Conservation (phyloP, 2,329 filamentous ascomycete genomes). For the Alternaria panax region DNA sequence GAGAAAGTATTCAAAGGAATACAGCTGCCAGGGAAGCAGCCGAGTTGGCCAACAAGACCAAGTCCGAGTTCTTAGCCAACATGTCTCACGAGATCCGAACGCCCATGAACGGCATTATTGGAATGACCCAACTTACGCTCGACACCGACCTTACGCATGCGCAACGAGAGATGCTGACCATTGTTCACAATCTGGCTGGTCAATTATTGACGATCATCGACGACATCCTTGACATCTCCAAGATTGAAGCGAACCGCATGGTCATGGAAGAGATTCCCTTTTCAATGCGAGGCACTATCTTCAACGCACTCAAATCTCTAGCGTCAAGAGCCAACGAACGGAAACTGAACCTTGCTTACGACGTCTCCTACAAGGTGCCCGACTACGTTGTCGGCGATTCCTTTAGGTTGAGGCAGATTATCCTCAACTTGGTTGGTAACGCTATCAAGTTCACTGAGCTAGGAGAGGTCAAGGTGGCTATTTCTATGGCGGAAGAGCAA, state of each 20-base stretch:
- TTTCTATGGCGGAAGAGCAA: slow-evolving; percentile 73
- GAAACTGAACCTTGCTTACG: slow-evolving; percentile 88
- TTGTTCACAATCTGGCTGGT: slow-evolving; percentile 95
- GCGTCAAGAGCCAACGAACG: slow-evolving; percentile 98
- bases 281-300: slow-evolving; percentile 90
- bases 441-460: slow-evolving; percentile 99
- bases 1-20: slow-evolving; percentile 96
- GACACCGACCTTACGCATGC: slow-evolving; percentile 94
- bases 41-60: slow-evolving; percentile 96
- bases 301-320: slow-evolving; percentile 94
- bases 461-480: slow-evolving; percentile 94
- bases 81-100: slow-evolving; percentile 99
- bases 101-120: slow-evolving; percentile 97
- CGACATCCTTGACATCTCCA: slow-evolving; percentile 72
- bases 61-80: slow-evolving; percentile 97
- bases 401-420: slow-evolving; percentile 95
- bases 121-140: slow-evolving; percentile 95
- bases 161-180: slow-evolving; percentile 97
- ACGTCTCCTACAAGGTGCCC: slow-evolving; percentile 90
- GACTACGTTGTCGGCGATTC: slow-evolving; percentile 96
- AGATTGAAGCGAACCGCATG: slow-evolving; percentile 95
- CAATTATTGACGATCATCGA: slow-evolving; percentile 97
- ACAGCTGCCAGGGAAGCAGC: slow-evolving; percentile 94
- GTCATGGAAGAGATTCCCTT: slow-evolving; percentile 98
- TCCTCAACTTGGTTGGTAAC: slow-evolving; percentile 95